Conservation (phyloP, 2,329 filamentous ascomycete species). For the Colletotrichum spinosum region DNA sequence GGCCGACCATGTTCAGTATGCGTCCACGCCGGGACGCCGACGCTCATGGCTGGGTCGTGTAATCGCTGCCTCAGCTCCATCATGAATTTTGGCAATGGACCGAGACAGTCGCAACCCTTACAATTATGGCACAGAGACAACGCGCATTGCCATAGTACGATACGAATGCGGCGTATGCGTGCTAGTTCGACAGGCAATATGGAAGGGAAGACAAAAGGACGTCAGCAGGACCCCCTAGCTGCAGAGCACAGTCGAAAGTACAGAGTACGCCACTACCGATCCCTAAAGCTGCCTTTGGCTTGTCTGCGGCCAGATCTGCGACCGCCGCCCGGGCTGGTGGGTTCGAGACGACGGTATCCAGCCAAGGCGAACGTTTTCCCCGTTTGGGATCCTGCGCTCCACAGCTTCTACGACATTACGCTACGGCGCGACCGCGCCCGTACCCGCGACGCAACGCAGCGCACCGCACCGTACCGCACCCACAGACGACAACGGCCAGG, state of each 20-base stretch:
- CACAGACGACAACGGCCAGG: constrained; percentile 34
- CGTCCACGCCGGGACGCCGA: no score
- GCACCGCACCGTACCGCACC: constrained; percentile 19
- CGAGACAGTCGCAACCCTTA: no score
- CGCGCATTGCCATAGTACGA: no score
- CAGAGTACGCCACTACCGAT: neutral
- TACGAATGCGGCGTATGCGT: no score
- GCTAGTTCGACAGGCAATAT: no score
- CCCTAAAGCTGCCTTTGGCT: constrained; percentile 16
- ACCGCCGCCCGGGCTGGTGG: constrained; percentile 37
- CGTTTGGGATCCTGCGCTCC: constrained; percentile 28
- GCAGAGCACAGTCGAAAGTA: neutral
- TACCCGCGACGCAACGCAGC: neutral
- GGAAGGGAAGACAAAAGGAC: no score
- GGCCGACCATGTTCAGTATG: no score
- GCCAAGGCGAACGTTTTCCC: constrained; percentile 38
- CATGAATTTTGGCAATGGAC: no score
- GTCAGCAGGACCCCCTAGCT: neutral
- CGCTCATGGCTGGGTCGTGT: no score
- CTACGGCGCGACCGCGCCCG: no score
- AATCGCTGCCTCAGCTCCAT: no score
- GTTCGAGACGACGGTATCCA: constrained; percentile 32
- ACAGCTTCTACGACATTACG: constrained; percentile 32
- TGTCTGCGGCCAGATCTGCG: constrained; percentile 39
- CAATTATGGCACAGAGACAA: no score